Percentiles rank a stretch among this genome's conserved stretches.
These are phyloP conservation scores for Verruconis gallopava DNA, from an alignment of 2,329 filamentous ascomycete species.

Conservation along the genomic window DNA sequence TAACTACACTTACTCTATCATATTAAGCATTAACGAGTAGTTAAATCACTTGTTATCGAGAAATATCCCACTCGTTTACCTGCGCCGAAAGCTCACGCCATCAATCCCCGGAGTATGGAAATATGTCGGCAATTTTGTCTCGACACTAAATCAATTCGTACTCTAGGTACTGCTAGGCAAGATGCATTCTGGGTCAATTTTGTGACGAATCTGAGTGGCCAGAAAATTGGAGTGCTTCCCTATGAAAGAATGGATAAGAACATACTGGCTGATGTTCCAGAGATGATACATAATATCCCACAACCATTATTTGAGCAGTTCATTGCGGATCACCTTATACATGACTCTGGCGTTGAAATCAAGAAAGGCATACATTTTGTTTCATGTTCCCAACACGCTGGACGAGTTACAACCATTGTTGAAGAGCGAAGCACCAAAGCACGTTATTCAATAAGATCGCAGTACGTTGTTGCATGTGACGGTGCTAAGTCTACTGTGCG, in stretches of 20 bases:
- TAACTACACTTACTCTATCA: background rate
- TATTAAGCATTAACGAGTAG: background rate
- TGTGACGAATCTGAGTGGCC: constrained; percentile 25
- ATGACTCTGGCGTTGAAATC: constrained; percentile 19
- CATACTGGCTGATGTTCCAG: constrained; percentile 25
- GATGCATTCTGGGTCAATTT: constrained; percentile 31
- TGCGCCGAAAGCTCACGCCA: constrained; percentile 22
- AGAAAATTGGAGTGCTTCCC: constrained; percentile 24
- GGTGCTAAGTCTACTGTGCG: constrained; percentile 24
- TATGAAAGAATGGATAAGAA: constrained; percentile 22
- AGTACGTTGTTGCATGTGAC: constrained; percentile 26
- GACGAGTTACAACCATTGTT: constrained; percentile 18
- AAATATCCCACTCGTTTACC: constrained; percentile 20
- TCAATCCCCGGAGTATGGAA: constrained; percentile 19
- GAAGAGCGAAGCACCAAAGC: constrained; percentile 18
- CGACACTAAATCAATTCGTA: constrained; percentile 18
- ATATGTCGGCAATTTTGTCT: constrained; percentile 21
- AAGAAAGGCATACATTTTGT: constrained; percentile 24
- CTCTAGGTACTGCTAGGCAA: constrained; percentile 18
- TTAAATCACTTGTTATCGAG: constrained; percentile 16
- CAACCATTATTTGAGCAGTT: constrained; percentile 29
- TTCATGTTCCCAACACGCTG: constrained; percentile 18
- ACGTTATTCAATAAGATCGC: constrained; percentile 19
- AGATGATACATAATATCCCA: constrained; percentile 32
- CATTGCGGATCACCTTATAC: constrained; percentile 17